Evolutionary conservation across 78 protist genomes (phyloP).

Genomic region (Dictyostelium brefeldianum): DNA sequence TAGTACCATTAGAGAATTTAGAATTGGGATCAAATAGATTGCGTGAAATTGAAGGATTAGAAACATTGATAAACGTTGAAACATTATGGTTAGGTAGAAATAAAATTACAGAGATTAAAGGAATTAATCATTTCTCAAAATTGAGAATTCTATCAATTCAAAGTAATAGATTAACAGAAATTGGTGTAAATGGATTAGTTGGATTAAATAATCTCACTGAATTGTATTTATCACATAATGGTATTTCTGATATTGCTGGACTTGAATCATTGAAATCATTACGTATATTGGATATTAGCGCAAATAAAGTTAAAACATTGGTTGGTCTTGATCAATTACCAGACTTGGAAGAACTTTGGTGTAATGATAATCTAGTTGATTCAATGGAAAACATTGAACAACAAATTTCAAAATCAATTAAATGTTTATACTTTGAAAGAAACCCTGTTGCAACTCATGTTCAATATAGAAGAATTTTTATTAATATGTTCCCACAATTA

Average conservation of each 20-base stretch:
- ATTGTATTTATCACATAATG: conserved; percentile 73
- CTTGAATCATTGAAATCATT: conserved; percentile 27
- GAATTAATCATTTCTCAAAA: background rate
- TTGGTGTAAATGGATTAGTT: conserved; percentile 42
- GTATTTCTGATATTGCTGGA: conserved; percentile 73
- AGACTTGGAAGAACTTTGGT: conserved; percentile 65
- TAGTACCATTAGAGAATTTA: conserved; percentile 33
- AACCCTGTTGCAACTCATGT: conserved; percentile 66
- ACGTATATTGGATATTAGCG: conserved; percentile 49
- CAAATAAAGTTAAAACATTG: conserved; percentile 45
- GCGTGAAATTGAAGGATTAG: conserved; percentile 58
- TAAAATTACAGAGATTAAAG: conserved; percentile 45
- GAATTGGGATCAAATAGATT: conserved; percentile 83
- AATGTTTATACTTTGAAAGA: conserved; percentile 65
- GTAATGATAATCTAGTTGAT: conserved; percentile 64
- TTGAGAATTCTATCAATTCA: conserved; percentile 54
- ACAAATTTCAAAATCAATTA: conserved; percentile 52
- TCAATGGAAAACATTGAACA: conserved; percentile 76
- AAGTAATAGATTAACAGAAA: conserved; percentile 53
- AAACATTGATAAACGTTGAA: conserved; percentile 32
- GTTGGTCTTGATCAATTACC: conserved; percentile 58
- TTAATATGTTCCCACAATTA: conserved; percentile 69
- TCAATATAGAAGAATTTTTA: conserved; percentile 81
- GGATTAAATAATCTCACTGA: conserved; percentile 34
- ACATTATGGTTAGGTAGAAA: conserved; percentile 82